A percentile compares a stretch with the other conserved stretches of the same genome.
phyloP scores from a whole-genome alignment of 441 rosid species.

The Pelargonium myrrhifolium region DNA sequence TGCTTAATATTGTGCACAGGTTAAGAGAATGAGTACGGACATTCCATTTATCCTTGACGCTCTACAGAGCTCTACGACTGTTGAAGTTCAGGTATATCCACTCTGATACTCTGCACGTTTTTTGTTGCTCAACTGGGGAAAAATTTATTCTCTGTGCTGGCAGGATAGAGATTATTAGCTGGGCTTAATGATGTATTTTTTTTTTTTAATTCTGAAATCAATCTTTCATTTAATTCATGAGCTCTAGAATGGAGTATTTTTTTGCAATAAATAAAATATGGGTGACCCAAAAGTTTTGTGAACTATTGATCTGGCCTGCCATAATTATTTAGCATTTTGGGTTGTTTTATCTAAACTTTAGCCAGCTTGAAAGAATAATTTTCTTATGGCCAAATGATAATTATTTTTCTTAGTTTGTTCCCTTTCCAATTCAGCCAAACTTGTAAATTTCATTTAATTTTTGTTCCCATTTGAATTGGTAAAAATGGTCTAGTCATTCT shows the following conservation, averaged over 20 bases:
- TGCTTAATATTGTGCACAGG: slow-evolving; percentile 35
- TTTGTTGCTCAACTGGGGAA: slow-evolving; percentile 6
- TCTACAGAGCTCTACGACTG: slow-evolving; percentile 51
- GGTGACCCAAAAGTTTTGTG: not conserved
- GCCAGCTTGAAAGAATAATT: not conserved
- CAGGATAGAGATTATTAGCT: too few species aligned
- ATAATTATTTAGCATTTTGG: not conserved
- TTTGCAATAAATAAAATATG: not conserved
- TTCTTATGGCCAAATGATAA: not conserved
- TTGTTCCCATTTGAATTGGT: too few species aligned
- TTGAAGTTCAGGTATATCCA: slow-evolving; percentile 78
- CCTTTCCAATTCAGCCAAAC: not conserved
- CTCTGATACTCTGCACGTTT: not conserved
- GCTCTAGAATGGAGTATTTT: not conserved
- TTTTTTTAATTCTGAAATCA: not conserved
- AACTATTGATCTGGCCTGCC: not conserved
- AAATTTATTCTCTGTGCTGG: not conserved
- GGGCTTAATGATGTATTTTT: too few species aligned
- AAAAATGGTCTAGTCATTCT: too few species aligned
- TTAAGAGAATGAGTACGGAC: slow-evolving; percentile 72
- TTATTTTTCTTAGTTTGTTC: not conserved
- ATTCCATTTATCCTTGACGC: slow-evolving; percentile 60
- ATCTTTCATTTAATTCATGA: not conserved
- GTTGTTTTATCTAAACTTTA: not conserved
- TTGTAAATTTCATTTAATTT: not conserved